Conservation (phyloP, 768 basidiomycete species). For the Collybia mongolica region DNA sequence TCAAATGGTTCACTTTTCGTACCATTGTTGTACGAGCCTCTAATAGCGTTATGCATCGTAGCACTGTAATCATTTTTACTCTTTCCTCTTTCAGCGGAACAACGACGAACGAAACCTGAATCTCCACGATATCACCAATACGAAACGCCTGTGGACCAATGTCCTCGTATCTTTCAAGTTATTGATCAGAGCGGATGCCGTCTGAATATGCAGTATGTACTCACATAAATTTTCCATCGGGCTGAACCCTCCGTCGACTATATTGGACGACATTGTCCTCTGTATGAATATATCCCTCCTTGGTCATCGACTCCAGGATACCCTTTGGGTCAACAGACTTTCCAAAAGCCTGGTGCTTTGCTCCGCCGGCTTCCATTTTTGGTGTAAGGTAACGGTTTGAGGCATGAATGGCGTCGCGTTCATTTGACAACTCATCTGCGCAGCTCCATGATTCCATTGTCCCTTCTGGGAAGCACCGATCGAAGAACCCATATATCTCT, state of each 20-base stretch:
- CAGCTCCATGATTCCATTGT: background rate
- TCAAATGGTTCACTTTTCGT: too few relatives aligned
- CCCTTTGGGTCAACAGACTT: conserved; percentile 7
- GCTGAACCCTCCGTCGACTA: background rate
- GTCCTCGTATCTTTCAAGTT: background rate
- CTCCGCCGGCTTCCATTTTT: background rate
- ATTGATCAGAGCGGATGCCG: background rate
- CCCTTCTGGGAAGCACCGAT: background rate
- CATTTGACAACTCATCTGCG: background rate
- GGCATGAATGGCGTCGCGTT: background rate
- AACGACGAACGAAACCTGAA: background rate
- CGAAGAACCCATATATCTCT: background rate
- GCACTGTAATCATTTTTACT: too few relatives aligned
- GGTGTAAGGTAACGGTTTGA: conserved; percentile 12
- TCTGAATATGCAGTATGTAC: background rate
- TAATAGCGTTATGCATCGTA: too few relatives aligned
- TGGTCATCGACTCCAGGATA: conserved; percentile 5
- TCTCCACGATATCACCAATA: background rate
- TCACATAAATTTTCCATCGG: background rate
- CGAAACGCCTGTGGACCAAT: background rate
- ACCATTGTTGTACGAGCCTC: too few relatives aligned
- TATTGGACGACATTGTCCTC: background rate
- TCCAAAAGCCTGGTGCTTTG: conserved; percentile 4
- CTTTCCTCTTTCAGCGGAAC: conserved; percentile 4
- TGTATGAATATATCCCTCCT: background rate